Conservation (phyloP, 148 eudicot genomes). For the Chenopodium formosanum region DNA sequence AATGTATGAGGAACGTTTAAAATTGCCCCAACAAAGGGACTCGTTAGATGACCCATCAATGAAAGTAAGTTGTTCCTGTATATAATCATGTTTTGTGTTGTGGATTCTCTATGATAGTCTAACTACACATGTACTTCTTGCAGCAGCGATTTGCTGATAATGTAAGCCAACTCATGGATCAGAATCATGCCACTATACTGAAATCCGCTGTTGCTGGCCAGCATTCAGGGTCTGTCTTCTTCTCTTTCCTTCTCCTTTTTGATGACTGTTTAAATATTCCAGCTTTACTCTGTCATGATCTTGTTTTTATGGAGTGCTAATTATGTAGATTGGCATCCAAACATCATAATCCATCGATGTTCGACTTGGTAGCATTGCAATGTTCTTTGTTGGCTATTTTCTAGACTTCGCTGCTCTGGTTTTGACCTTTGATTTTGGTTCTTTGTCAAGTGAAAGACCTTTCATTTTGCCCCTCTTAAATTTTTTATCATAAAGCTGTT, state of each 20-base stretch:
- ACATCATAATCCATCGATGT: background rate
- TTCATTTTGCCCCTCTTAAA: background rate
- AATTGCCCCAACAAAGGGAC: slow-evolving; percentile 58
- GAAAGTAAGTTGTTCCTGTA: slow-evolving; percentile 35
- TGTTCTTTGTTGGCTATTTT: background rate
- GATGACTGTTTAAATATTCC: background rate
- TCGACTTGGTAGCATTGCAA: background rate
- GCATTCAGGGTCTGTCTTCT: slow-evolving; percentile 49
- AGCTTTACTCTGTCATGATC: background rate
- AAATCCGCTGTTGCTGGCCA: slow-evolving; percentile 63
- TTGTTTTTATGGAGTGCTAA: background rate
- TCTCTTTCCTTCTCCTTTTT: background rate
- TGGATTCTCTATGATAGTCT: background rate
- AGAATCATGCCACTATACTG: slow-evolving; percentile 45
- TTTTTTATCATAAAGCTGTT: background rate
- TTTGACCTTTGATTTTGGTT: background rate
- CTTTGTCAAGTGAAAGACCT: background rate
- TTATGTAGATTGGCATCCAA: background rate
- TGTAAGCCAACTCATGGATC: slow-evolving; percentile 58
- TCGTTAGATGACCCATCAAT: slow-evolving; percentile 52
- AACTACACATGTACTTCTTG: slow-evolving; percentile 26
- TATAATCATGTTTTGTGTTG: background rate
- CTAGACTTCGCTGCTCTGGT: background rate
- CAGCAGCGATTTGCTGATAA: slow-evolving; percentile 70
- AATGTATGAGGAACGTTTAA: slow-evolving; percentile 61